Percentiles rank a stretch among this genome's conserved stretches.
phyloP scores from a whole-genome alignment of 352 stramenopile genomes.

The Phytopythium litorale region DNA sequence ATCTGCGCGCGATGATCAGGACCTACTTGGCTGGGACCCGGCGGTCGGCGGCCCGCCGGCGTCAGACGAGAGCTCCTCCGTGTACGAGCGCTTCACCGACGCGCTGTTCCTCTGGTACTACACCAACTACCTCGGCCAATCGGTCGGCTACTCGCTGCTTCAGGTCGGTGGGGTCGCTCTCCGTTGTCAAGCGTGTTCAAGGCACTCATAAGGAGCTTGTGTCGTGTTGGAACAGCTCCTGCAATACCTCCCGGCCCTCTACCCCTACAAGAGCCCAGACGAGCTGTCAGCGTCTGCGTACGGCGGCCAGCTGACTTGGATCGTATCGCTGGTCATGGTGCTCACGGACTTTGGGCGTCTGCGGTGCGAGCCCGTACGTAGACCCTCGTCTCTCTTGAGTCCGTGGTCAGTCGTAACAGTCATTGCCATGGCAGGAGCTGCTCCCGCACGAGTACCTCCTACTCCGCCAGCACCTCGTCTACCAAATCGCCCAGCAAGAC shows the following conservation, averaged over 20 bases:
- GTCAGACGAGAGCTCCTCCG: conserved; percentile 35
- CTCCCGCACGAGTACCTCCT: conserved; percentile 91
- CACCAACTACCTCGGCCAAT: conserved; percentile 51
- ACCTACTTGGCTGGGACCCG: conserved; percentile 87
- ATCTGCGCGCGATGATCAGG: conserved; percentile 20
- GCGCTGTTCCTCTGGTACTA: conserved; percentile 69
- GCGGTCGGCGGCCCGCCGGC: conserved; percentile 20
- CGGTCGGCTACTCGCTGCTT: conserved; percentile 56
- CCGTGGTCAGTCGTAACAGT: background rate
- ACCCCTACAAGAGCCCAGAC: conserved; percentile 76
- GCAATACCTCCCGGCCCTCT: conserved; percentile 67
- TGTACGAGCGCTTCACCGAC: conserved; percentile 59
- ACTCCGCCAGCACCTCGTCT: conserved; percentile 76
- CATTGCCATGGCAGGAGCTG: conserved; percentile 47
- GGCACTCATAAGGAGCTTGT: conserved; percentile 5
- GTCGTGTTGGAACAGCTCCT: conserved; percentile 39
- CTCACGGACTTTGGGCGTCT: conserved; percentile 81
- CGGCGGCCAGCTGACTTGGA: conserved; percentile 74
- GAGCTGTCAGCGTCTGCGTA: conserved; percentile 71
- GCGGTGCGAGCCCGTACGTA: conserved; percentile 53
- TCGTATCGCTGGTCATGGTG: conserved; percentile 85
- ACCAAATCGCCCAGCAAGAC: conserved; percentile 76
- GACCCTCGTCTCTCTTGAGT: background rate
- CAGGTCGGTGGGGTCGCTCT: conserved; percentile 29
- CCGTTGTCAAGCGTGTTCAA: background rate